Evolutionary conservation across 2,329 filamentous ascomycete genomes (phyloP).

Genomic region (Colletotrichum siamense): DNA sequence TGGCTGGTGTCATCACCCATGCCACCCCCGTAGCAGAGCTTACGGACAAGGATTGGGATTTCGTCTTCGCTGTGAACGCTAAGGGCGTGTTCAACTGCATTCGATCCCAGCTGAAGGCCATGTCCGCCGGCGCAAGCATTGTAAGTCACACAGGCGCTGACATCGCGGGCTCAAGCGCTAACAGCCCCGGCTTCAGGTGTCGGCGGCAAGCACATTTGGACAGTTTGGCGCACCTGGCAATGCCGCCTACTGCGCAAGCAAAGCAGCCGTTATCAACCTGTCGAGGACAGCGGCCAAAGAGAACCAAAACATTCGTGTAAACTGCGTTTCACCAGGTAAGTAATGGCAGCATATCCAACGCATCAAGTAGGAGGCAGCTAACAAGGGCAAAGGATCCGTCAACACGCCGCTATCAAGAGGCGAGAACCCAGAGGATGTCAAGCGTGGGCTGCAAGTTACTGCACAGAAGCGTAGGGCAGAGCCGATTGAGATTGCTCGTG

Average conservation of each 20-base stretch:
- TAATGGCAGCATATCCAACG: too few relatives aligned
- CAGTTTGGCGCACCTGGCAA: conserved; percentile 34
- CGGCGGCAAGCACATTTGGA: conserved; percentile 45
- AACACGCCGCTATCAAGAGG: background rate
- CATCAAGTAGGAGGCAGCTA: background rate
- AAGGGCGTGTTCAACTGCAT: conserved; percentile 56
- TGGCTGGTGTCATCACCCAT: conserved; percentile 44
- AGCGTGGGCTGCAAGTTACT: conserved; percentile 12
- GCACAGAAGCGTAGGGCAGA: conserved; percentile 23
- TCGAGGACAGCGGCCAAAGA: conserved; percentile 34
- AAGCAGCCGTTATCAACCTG: conserved; percentile 34
- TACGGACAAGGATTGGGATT: conserved; percentile 46
- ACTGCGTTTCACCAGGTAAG: conserved; percentile 30
- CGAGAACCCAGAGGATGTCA: background rate
- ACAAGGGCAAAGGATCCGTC: background rate
- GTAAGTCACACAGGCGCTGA: conserved; percentile 51
- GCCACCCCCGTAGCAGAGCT: conserved; percentile 31
- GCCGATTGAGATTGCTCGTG: conserved; percentile 29
- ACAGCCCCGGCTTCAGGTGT: conserved; percentile 24
- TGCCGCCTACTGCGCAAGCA: conserved; percentile 34
- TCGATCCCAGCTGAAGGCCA: conserved; percentile 48
- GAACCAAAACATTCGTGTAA: conserved; percentile 26
- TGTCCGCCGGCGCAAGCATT: conserved; percentile 46
- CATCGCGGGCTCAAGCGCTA: background rate
- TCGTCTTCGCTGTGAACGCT: conserved; percentile 48